Percentiles rank a stretch among this genome's conserved stretches.
Conservation (phyloP, 495 filamentous ascomycete genomes). For the Emericellopsis terricola region DNA sequence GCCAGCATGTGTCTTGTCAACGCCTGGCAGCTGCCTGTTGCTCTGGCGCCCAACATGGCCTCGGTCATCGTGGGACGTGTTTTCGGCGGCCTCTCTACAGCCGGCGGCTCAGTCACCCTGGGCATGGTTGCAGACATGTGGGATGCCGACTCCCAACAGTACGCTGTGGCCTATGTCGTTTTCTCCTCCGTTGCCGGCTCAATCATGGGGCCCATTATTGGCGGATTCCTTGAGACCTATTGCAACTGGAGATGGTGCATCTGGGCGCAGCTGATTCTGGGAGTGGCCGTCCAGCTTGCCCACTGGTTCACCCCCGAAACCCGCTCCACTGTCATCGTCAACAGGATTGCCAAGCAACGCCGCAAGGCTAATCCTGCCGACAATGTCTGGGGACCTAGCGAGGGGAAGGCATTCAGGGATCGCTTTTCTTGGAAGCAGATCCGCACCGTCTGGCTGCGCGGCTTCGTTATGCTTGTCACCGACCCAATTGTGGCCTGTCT, state of each 20-base stretch:
- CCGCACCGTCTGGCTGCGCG: conserved; percentile 43
- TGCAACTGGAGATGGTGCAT: conserved; percentile 60
- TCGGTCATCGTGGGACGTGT: conserved; percentile 46
- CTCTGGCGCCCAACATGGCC: conserved; percentile 48
- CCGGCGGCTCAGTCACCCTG: conserved; percentile 64
- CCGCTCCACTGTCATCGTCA: conserved; percentile 45
- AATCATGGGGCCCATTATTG: conserved; percentile 60
- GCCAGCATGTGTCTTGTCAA: conserved; percentile 55
- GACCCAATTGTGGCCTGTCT: conserved; percentile 60
- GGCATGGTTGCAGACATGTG: conserved; percentile 74
- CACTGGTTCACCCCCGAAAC: conserved; percentile 52
- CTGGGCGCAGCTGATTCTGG: conserved; percentile 67
- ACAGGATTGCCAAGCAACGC: conserved; percentile 45
- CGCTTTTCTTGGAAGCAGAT: conserved; percentile 37
- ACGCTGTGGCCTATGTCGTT: conserved; percentile 57
- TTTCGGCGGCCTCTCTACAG: conserved; percentile 53
- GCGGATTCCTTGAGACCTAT: conserved; percentile 52
- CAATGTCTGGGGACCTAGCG: conserved; percentile 45
- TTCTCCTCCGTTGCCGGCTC: conserved; percentile 63
- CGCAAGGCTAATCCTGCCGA: conserved; percentile 33
- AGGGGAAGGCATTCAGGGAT: conserved; percentile 29
- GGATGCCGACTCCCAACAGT: conserved; percentile 53
- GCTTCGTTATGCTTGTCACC: conserved; percentile 61
- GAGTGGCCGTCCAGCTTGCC: conserved; percentile 41
- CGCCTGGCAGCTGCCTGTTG: conserved; percentile 56